Percentiles rank a stretch among this genome's conserved stretches.
Conservation (phyloP, 2,329 filamentous ascomycete species). For the Fusarium hostae region DNA sequence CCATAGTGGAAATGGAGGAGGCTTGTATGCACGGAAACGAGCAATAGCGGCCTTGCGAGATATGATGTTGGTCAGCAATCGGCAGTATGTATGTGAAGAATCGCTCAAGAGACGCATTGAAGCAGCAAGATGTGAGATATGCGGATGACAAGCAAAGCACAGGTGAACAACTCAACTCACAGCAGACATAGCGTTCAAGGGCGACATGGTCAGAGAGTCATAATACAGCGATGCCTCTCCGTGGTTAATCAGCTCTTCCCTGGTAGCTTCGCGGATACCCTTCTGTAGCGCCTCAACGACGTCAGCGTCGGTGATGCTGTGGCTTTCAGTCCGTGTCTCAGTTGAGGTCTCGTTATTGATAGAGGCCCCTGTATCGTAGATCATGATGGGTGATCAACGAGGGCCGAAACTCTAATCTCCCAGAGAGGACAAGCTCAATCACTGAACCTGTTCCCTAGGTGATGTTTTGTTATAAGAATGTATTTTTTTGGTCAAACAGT, state of each 20-base stretch:
- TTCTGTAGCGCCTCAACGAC: constrained; percentile 43
- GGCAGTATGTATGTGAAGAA: constrained; percentile 5
- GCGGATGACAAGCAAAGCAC: background rate
- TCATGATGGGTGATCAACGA: constrained; percentile 31
- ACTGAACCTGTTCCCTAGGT: constrained; percentile 10
- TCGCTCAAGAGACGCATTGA: constrained; percentile 29
- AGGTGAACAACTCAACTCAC: constrained; percentile 54
- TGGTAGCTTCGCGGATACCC: constrained; percentile 36
- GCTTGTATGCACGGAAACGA: constrained; percentile 68
- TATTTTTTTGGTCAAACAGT: background rate
- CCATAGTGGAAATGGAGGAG: constrained; percentile 71
- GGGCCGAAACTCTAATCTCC: constrained; percentile 18
- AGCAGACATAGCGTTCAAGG: constrained; percentile 64
- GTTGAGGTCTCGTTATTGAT: constrained; percentile 22
- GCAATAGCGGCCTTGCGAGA: constrained; percentile 65
- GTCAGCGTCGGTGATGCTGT: constrained; percentile 43
- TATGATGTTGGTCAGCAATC: constrained; percentile 31
- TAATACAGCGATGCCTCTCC: constrained; percentile 63
- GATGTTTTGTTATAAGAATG: background rate
- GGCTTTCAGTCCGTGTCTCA: constrained; percentile 18
- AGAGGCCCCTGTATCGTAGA: constrained; percentile 23
- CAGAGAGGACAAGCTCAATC: constrained; percentile 8
- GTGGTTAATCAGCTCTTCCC: constrained; percentile 37
- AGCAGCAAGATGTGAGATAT: background rate
- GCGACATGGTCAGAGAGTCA: constrained; percentile 67